Evolutionary conservation across 1,284 basidiomycete genomes (phyloP).

Genomic region (Rugosomyces carneus): DNA sequence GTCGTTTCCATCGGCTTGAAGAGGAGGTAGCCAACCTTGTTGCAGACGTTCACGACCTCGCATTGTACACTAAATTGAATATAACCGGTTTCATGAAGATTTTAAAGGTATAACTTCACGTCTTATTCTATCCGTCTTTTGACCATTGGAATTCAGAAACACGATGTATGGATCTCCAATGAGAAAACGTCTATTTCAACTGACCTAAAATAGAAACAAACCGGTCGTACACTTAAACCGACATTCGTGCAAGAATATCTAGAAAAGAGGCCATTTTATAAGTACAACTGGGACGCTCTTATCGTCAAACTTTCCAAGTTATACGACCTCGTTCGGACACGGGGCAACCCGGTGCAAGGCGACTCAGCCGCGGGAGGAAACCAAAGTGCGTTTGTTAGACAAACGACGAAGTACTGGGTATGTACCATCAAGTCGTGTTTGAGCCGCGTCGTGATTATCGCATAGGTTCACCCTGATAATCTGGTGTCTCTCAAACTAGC

Average conservation of each 20-base stretch:
- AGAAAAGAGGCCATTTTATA: conserved; percentile 95
- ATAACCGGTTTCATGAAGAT: conserved; percentile 99
- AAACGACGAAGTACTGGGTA: conserved; percentile 99
- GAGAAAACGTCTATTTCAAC: no score
- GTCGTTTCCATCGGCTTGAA: conserved; percentile 85
- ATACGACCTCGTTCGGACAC: conserved; percentile 93
- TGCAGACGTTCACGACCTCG: conserved; percentile 97
- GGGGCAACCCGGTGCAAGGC: conserved; percentile 91
- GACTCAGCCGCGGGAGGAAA: conserved; percentile 92
- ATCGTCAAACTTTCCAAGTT: conserved; percentile 96
- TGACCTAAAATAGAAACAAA: conserved; percentile 67
- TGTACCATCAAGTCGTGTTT: conserved; percentile 15
- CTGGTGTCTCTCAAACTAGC: conserved; percentile 95
- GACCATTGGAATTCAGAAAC: conserved; percentile 49
- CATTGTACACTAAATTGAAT: conserved; percentile 92
- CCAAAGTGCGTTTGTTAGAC: conserved; percentile 95
- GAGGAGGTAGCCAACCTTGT: conserved; percentile 95
- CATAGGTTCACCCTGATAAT: conserved; percentile 86
- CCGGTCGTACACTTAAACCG: conserved; percentile 54
- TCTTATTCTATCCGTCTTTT: background rate
- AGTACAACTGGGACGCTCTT: conserved; percentile 86
- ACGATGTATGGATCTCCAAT: conserved; percentile 53
- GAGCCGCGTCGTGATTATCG: background rate
- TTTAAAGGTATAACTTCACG: conserved; percentile 58
- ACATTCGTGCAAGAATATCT: conserved; percentile 87